Percentiles rank a stretch among this genome's conserved stretches.
These are phyloP conservation scores for Yarrowia galli DNA, from an alignment of 1,139 yeast genomes.

Conservation along the genomic window DNA sequence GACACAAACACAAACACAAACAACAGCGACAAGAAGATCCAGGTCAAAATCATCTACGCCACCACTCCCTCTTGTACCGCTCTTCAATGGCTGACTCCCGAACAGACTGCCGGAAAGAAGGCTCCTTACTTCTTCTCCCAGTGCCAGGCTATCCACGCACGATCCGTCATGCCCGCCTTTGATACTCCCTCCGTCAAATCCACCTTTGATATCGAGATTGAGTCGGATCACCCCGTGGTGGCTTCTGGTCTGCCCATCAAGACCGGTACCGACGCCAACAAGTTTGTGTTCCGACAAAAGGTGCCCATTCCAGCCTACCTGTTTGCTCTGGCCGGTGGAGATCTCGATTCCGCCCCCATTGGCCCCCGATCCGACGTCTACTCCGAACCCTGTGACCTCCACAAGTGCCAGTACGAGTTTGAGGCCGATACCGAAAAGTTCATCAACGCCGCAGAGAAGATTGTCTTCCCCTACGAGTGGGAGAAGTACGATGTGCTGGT, in stretches of 20 bases:
- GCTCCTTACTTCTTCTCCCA: slow-evolving; percentile 86
- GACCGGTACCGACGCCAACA: slow-evolving; percentile 38
- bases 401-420: slow-evolving; percentile 79
- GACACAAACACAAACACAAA: neutral
- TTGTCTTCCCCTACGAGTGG: slow-evolving; percentile 90
- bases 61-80: slow-evolving; percentile 85
- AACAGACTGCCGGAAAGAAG: slow-evolving; percentile 76
- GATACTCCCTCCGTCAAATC: slow-evolving; percentile 90
- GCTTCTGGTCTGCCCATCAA: slow-evolving; percentile 67
- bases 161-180: slow-evolving; percentile 87
- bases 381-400: slow-evolving; percentile 74
- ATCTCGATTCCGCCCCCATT: slow-evolving; percentile 67
- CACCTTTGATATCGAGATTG: slow-evolving; percentile 64
- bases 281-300: slow-evolving; percentile 62
- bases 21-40: slow-evolving; percentile 42
- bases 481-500: slow-evolving; percentile 79
- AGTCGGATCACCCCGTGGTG: slow-evolving; percentile 70
- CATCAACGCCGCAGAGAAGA: slow-evolving; percentile 76
- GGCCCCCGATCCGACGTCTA: slow-evolving; percentile 90
- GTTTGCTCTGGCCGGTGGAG: slow-evolving; percentile 87
- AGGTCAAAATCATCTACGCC: slow-evolving; percentile 59
- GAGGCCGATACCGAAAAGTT: slow-evolving; percentile 79
- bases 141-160: slow-evolving; percentile 89
- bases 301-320: slow-evolving; percentile 88
- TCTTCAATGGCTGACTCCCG: slow-evolving; percentile 79